Conservation (phyloP, 176 grass and related monocot species). For the Ensete ventricosum region DNA sequence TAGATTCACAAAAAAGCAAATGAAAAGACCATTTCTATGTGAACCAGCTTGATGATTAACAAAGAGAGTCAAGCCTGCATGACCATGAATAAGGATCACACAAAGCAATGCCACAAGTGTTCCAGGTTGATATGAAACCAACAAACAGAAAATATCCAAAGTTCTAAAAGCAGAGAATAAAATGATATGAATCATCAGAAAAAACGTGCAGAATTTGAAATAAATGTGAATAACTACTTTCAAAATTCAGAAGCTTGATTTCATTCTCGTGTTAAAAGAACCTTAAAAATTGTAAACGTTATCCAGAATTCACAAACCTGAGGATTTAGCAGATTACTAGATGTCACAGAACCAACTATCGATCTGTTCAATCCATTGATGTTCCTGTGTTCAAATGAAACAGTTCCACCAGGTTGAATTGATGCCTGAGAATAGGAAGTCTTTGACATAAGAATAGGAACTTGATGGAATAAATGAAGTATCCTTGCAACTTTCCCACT, state of each 20-base stretch:
- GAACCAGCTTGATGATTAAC: neutral
- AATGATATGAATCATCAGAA: neutral
- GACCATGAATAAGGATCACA: neutral
- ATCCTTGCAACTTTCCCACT: neutral
- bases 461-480: too few species aligned
- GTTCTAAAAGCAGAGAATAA: neutral
- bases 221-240: too few species aligned
- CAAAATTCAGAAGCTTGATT: neutral
- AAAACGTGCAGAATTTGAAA: too few species aligned
- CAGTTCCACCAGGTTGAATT: constrained; percentile 94
- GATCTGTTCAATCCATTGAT: constrained; percentile 88
- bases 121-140: neutral
- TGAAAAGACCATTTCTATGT: neutral
- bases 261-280: too few species aligned
- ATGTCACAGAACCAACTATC: constrained; percentile 89
- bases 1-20: neutral
- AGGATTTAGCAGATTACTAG: constrained; percentile 93
- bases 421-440: constrained; percentile 47
- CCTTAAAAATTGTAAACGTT: neutral
- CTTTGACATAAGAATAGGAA: constrained; percentile 18
- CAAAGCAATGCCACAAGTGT: neutral
- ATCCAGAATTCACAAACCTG: constrained; percentile 40
- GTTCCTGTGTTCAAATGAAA: constrained; percentile 90
- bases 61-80: neutral
- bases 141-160: neutral